Conservation (phyloP, 208 protist genomes). For the Crithidia fasciculata region DNA sequence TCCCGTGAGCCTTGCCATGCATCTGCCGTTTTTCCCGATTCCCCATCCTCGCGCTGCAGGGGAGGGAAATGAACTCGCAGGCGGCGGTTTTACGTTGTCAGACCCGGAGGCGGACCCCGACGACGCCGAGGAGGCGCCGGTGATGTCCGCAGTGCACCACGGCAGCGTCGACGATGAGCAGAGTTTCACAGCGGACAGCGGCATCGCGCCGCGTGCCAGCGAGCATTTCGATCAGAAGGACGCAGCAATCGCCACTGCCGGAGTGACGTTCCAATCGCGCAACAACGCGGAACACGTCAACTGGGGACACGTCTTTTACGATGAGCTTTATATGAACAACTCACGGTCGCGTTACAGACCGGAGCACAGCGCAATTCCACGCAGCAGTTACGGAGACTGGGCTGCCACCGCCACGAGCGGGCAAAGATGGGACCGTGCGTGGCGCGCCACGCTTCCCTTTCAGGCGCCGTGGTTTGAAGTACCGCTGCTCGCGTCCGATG, state of each 20-base stretch:
- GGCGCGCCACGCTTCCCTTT: neutral
- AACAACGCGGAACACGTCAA: neutral
- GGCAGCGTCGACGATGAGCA: neutral
- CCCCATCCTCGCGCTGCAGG: constrained; percentile 8
- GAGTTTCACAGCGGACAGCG: neutral
- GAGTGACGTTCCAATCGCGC: neutral
- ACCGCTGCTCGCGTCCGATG: neutral
- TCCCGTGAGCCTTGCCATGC: constrained; percentile 14
- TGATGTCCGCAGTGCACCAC: neutral
- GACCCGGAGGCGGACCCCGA: neutral
- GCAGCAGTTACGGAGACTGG: too few relatives aligned
- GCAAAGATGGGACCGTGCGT: neutral
- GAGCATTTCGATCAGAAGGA: neutral
- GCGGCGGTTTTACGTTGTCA: neutral
- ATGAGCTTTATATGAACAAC: constrained; percentile 1
- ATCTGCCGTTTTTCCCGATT: constrained; percentile 43
- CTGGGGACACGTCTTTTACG: constrained; percentile 17
- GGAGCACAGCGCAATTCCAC: neutral
- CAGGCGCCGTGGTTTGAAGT: constrained; percentile 2
- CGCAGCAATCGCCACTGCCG: neutral
- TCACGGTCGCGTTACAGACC: neutral
- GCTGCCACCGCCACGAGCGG: neutral
- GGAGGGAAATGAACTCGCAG: neutral
- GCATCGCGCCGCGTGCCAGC: neutral
- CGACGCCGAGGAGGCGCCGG: neutral